These are phyloP conservation scores for Xylariaceae sp. DNA, from an alignment of 2,329 filamentous ascomycete genomes.

Conservation along the genomic window DNA sequence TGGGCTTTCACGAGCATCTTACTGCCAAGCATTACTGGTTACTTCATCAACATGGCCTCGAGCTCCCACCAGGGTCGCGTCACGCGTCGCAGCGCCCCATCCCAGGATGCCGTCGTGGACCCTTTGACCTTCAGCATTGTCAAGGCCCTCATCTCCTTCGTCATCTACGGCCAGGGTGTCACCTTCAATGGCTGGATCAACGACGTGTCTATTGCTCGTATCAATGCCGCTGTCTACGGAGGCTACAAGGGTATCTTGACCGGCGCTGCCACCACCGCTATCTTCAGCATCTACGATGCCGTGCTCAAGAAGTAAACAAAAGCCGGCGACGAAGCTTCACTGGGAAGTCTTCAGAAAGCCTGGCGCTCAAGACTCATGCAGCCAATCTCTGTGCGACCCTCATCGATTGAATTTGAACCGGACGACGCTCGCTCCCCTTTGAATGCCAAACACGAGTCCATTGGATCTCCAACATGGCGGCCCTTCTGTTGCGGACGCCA, in stretches of 20 bases:
- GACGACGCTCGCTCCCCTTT: neutral
- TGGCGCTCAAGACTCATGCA: neutral
- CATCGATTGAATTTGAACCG: neutral
- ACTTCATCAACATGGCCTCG: constrained; percentile 82
- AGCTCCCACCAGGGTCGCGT: constrained; percentile 38
- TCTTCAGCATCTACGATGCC: constrained; percentile 72
- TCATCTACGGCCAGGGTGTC: constrained; percentile 68
- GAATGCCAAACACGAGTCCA: neutral
- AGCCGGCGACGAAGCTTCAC: constrained; percentile 18
- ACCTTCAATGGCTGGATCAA: constrained; percentile 59
- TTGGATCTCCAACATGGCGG: neutral
- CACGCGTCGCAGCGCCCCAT: constrained; percentile 39
- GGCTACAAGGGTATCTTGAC: constrained; percentile 66
- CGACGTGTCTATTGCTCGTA: constrained; percentile 53
- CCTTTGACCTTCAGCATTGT: constrained; percentile 85
- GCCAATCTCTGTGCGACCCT: neutral
- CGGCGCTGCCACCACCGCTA: constrained; percentile 60
- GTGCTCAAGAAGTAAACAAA: constrained; percentile 60
- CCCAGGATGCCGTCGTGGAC: constrained; percentile 62
- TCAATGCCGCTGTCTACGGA: constrained; percentile 63
- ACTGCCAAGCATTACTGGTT: constrained; percentile 67
- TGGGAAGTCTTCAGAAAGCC: neutral
- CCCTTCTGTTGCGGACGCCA: neutral
- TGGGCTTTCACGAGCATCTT: constrained; percentile 71
- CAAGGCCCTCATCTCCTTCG: constrained; percentile 76